Evolutionary conservation across 768 basidiomycete genomes (phyloP), one percentile per base, ranked within the genome.

Genomic region (Leucogyrophana mollusca): DNA sequence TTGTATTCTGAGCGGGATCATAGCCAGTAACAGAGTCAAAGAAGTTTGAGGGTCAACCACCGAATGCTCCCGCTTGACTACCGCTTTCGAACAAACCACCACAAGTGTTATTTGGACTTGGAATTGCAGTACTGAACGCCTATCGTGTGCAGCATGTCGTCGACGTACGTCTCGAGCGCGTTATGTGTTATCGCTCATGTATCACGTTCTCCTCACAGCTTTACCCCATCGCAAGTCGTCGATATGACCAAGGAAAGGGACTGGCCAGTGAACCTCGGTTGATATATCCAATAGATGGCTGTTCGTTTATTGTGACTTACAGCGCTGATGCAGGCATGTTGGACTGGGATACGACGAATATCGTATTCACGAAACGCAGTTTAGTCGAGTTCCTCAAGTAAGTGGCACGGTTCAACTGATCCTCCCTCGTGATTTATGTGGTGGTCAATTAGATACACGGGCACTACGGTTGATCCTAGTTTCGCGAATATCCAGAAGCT

Each of bases 351-450:
- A 61, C 67, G 10, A 87, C 84, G 39, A 79, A 66, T 49, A 87
- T 90, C 51, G 80, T 90, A 22, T 90, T 90, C 60, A 90, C 86
- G 11, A 90, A 90, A 58, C 79, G 88, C 33, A 70, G 79, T 34
- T 68, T 90, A 52, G 72, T 89, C 43, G 87, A 90, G 56, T 90
- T 90, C 60, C 69, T 90, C 53, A 87, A 83, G 87, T 87, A 62
- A 55, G 76, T 53, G 42, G 17, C 32, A 9, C 8, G 35, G 27
- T 22, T 32, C 20, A 18, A 24, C 34, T 17, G n/a, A n/a, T n/a
- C n/a, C n/a, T n/a, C n/a, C n/a, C 37, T 37, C 9, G 18, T 22
- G 23, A 36, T 18, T 21, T 20, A 34, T 21, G 33, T n/a, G 38
- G 54, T 51, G 54, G 45, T 42, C 47, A 51, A 51, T 36, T 59